phyloP scores from a whole-genome alignment of 2,329 filamentous ascomycete species.

The Plectosphaerella plurivora region DNA sequence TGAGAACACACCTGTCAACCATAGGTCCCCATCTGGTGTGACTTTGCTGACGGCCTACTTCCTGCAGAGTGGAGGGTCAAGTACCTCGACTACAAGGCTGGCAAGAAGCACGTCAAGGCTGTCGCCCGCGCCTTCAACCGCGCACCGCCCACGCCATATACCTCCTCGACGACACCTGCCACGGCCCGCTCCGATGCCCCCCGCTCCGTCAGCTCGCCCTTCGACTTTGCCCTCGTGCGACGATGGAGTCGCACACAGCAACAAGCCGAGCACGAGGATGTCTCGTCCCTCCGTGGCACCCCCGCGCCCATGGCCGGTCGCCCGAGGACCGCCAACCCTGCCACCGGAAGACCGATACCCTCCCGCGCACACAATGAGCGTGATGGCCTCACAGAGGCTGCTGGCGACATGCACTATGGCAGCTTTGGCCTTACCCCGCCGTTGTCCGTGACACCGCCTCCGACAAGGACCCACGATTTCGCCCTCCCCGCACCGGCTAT shows the following conservation, averaged over 20 bases:
- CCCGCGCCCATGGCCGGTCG: conserved; percentile 18
- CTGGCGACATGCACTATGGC: conserved; percentile 43
- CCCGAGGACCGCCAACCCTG: conserved; percentile 7
- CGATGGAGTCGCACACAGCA: background rate
- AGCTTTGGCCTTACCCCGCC: conserved; percentile 45
- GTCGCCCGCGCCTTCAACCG: conserved; percentile 68
- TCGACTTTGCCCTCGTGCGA: background rate
- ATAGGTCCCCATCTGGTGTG: background rate
- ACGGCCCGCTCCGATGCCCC: background rate
- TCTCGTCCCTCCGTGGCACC: conserved; percentile 15
- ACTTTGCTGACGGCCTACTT: background rate
- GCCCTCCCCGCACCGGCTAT: conserved; percentile 52
- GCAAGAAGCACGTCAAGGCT: conserved; percentile 90
- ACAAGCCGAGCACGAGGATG: conserved; percentile 10
- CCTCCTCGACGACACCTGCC: background rate
- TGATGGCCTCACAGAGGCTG: conserved; percentile 33
- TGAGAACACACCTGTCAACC: conserved; percentile 25
- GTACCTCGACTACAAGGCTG: conserved; percentile 92
- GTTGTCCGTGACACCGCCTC: conserved; percentile 17
- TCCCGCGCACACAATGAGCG: conserved; percentile 24
- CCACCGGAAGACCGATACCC: conserved; percentile 16
- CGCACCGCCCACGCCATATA: conserved; percentile 46
- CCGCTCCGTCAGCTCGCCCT: background rate
- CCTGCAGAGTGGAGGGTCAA: conserved; percentile 79
- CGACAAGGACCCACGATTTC: conserved; percentile 30